phyloP scores from a whole-genome alignment of 2,329 filamentous ascomycete genomes.

The Penicillium janthinellum region DNA sequence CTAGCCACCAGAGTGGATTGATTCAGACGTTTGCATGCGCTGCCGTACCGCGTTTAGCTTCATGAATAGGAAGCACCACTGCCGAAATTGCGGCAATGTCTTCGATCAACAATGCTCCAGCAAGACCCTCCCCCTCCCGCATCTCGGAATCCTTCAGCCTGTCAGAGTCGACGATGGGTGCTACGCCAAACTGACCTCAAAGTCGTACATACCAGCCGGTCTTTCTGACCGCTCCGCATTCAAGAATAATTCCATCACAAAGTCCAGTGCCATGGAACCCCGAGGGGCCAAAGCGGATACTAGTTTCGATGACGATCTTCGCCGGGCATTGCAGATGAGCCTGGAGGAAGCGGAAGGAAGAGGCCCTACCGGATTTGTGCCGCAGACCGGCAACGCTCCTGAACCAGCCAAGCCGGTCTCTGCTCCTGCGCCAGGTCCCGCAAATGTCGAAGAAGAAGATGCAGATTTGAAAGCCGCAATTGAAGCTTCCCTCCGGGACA shows the following conservation, averaged over 20 bases:
- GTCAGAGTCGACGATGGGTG: constrained; percentile 97
- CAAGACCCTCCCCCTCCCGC: constrained; percentile 84
- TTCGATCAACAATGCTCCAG: constrained; percentile 94
- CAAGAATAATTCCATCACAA: constrained; percentile 57
- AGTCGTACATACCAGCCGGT: constrained; percentile 50
- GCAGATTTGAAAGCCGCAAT: constrained; percentile 93
- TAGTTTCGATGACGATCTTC: constrained; percentile 91
- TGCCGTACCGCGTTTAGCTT: constrained; percentile 95
- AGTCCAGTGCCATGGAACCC: constrained; percentile 83
- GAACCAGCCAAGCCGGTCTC: constrained; percentile 40
- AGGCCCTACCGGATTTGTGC: constrained; percentile 68
- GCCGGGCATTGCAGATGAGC: constrained; percentile 93
- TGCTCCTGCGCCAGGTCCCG: constrained; percentile 42
- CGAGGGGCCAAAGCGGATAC: constrained; percentile 85
- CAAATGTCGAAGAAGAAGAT: constrained; percentile 73
- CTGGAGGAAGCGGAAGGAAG: constrained; percentile 85
- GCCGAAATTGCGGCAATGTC: constrained; percentile 94
- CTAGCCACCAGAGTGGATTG: constrained; percentile 93
- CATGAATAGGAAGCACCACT: constrained; percentile 98
- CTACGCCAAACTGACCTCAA: constrained; percentile 83
- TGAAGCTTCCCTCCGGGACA: constrained; percentile 89
- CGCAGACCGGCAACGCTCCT: constrained; percentile 56
- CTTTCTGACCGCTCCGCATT: constrained; percentile 44
- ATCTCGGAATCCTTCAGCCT: constrained; percentile 86
- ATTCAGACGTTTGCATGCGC: constrained; percentile 98